Conservation (phyloP, 768 basidiomycete species). For the Neoboletus brunneissimus region DNA sequence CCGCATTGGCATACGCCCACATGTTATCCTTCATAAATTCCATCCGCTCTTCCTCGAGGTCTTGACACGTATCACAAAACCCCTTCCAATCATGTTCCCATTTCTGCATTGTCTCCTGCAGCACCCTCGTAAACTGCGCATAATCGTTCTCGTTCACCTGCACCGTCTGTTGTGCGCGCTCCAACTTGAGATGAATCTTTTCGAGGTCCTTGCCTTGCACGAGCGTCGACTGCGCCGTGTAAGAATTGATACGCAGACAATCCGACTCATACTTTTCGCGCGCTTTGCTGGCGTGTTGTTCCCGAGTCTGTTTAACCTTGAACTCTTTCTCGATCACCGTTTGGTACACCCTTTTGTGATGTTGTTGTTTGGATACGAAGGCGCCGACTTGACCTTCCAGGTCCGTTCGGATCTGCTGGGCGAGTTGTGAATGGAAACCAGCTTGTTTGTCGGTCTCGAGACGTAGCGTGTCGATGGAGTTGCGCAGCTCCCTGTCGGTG, state of each 20-base stretch:
- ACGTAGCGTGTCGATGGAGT: conserved; percentile 74
- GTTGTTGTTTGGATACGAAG: conserved; percentile 62
- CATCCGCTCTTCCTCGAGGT: conserved; percentile 92
- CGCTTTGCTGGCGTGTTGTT: conserved; percentile 81
- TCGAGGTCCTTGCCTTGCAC: conserved; percentile 94
- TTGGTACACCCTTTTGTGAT: conserved; percentile 74
- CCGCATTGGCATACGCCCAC: conserved; percentile 94
- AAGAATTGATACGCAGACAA: conserved; percentile 90
- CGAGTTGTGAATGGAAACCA: conserved; percentile 65
- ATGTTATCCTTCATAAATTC: conserved; percentile 94
- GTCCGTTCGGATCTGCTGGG: conserved; percentile 70
- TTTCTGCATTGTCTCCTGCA: conserved; percentile 74
- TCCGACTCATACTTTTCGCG: conserved; percentile 93
- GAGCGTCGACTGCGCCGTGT: conserved; percentile 86
- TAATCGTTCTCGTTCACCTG: conserved; percentile 91
- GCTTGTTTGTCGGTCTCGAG: conserved; percentile 85
- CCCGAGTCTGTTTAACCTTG: conserved; percentile 86
- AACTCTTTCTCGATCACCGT: conserved; percentile 82
- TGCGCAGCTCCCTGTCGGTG: conserved; percentile 67
- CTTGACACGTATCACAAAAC: conserved; percentile 94
- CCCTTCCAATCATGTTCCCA: conserved; percentile 95
- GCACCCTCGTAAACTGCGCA: conserved; percentile 74
- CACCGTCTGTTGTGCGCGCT: conserved; percentile 86
- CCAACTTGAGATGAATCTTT: conserved; percentile 81
- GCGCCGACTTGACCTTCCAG: conserved; percentile 63